Conservation (phyloP, 1,284 basidiomycete genomes). For the Calocybe gambosa region DNA sequence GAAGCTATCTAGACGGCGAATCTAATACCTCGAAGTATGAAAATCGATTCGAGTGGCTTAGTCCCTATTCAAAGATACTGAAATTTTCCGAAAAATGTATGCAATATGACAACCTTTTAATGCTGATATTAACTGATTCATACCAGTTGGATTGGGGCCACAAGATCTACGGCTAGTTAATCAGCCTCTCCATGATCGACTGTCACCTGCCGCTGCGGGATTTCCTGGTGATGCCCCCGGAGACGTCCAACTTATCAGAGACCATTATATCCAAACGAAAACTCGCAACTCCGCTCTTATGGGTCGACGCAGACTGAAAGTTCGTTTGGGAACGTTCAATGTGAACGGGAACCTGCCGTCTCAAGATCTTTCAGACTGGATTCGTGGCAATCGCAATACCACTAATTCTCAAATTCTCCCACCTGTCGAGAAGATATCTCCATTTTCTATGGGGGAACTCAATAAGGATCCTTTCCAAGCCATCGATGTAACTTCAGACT, state of each 20-base stretch:
- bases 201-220: conserved; percentile 59
- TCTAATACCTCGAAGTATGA: background rate
- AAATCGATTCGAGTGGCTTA: conserved; percentile 31
- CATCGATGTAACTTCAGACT: background rate
- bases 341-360: conserved; percentile 70
- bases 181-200: conserved; percentile 39
- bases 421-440: conserved; percentile 18
- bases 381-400: conserved; percentile 18
- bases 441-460: conserved; percentile 22
- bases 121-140: background rate
- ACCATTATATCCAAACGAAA: conserved; percentile 52
- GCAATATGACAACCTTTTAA: conserved; percentile 11
- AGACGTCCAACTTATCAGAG: conserved; percentile 52
- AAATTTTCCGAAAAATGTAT: conserved; percentile 20
- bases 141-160: conserved; percentile 32
- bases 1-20: background rate
- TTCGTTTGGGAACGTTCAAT: conserved; percentile 74
- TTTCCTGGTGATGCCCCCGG: conserved; percentile 49
- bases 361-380: conserved; percentile 50
- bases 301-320: conserved; percentile 26
- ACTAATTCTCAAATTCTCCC: conserved; percentile 15
- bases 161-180: conserved; percentile 47
- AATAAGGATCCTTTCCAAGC: conserved; percentile 21
- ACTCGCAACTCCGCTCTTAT: conserved; percentile 30
- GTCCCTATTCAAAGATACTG: conserved; percentile 25